Evolutionary conservation across 2,329 filamentous ascomycete species (phyloP), one percentile per base, ranked within the genome.

Genomic region (Phialophora verrucosa): DNA sequence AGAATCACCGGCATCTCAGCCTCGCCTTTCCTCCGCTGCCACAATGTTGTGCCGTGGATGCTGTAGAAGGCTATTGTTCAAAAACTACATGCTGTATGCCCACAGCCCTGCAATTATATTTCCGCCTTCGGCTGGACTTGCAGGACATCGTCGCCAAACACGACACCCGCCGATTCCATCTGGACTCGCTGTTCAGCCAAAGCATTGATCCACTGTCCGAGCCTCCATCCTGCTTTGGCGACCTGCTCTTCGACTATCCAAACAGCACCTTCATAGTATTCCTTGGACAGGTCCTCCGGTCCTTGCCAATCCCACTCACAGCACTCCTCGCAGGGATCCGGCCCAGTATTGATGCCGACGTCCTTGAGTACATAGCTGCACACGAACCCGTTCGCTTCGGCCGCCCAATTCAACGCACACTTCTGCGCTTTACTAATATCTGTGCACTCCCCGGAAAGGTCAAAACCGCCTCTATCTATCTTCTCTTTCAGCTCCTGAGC

Each of bases 311-410:
- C 59, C 59, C 59, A 61, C 17, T 53, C n/a, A 29, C 60, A 62
- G 35, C 49, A 49, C n/a, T 44, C 23, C 32, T 62, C 49, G 20
- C 53, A 44, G 2, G 23, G 31, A 29, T 62, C 60, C 5, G 35
- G 50, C 4, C 60, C 60, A 17, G 50, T 47, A 14, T 63, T 64
- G 20, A 59, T 29, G 7, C 63, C 66, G 25, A 59, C 56, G 59
- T 58, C 66, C 47, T 60, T 60, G n/a, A 68, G 56, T n/a, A 68
- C 66, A 42, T 68, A 68, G 17, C 17, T 44, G 57, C 66, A 68
- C 14, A 68, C 54, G 32, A 27, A 68, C 7, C 17, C 27, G 32
- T 68, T 68, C 11, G 66, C 63, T 31, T 68, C 63, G 25, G 53
- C 23, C n/a, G 66, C 66, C 66, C 66, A 68, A 6, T 55, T 31